These are phyloP conservation scores for Osmanthus fragrans DNA, from an alignment of 257 asterid genomes.

Conservation along the genomic window DNA sequence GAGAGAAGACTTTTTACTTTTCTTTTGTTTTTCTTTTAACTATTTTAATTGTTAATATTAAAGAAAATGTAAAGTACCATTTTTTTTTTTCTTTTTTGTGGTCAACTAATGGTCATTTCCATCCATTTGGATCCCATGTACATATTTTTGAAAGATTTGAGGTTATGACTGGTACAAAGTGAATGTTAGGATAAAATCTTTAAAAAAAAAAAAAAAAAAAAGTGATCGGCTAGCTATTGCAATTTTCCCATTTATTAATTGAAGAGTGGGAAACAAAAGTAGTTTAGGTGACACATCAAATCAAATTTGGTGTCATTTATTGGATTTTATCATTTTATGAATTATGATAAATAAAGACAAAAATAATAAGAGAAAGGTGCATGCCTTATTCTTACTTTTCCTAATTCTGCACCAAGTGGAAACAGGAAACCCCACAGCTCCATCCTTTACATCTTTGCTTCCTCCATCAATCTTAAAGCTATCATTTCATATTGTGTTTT, in stretches of 20 bases:
- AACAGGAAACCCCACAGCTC: slow-evolving; percentile 5
- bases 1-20: too few relatives aligned
- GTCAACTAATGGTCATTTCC: too few relatives aligned
- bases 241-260: background rate
- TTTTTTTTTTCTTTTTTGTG: too few relatives aligned
- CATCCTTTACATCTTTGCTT: background rate
- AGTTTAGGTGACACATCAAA: background rate
- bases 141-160: too few relatives aligned
- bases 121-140: too few relatives aligned
- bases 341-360: background rate
- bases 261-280: background rate
- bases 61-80: too few relatives aligned
- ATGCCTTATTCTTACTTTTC: background rate
- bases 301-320: background rate
- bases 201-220: too few relatives aligned
- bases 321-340: background rate
- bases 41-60: too few relatives aligned
- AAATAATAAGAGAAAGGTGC: background rate
- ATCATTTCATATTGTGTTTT: background rate
- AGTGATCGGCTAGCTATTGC: too few relatives aligned
- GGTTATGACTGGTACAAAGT: too few relatives aligned
- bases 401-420: background rate
- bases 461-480: background rate
- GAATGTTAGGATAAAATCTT: too few relatives aligned
- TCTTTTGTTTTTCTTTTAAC: too few relatives aligned